Base-by-base conservation (phyloP, 768 basidiomycete genomes). In the Rhodotorula graminis region DNA sequence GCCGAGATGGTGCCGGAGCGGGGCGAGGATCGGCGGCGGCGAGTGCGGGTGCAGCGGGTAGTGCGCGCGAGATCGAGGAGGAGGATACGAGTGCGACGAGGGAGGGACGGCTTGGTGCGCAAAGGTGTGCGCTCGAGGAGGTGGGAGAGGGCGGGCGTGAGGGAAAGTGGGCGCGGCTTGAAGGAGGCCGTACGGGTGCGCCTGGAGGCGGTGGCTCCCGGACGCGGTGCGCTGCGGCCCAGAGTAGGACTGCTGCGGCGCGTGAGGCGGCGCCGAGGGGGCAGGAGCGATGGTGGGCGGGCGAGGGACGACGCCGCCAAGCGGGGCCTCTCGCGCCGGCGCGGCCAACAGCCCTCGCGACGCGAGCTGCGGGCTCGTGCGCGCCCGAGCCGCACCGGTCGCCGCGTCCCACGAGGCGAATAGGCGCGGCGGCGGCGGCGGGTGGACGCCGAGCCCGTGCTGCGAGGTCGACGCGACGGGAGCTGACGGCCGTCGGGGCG, bases 21-120 rank as follows among this genome's bases (percentile, higher is more conserved):
- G 65, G 3, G 70, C 64, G 44, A 71, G 64, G 33, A 66, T 42
- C 0, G 70, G 57, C 29, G 70, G 70, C 16, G 64, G 64, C 1
- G 50, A 55, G 11, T 25, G 42, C 2, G 46, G 5, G 16, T 49
- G 53, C 7, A 16, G 25, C 7, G 37, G 37, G 50, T 5, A 5
- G 37, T 12, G 63, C 27, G 37, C n/a, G 44, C 42, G 31, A 23
- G 18, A 52, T 42, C n/a, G 49, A 6, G 25, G n/a, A n/a, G 14
- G 25, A 44, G 42, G 23, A 16, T 47, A 46, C 21, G 46, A 10
- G 19, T 62, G 61, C 47, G n/a, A 23, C 5, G 11, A 47, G 9
- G 46, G 46, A 19, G 42, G 59, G 33, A 21, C 33, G 25, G 47
- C 12, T 6, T 46, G 44, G 44, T 46, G 44, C 11, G 44, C 14